Percentiles rank a stretch among this genome's conserved stretches.
These are phyloP conservation scores for Cryptosporidium andersoni DNA, from an alignment of 169 alveolate species.

Conservation along the genomic window DNA sequence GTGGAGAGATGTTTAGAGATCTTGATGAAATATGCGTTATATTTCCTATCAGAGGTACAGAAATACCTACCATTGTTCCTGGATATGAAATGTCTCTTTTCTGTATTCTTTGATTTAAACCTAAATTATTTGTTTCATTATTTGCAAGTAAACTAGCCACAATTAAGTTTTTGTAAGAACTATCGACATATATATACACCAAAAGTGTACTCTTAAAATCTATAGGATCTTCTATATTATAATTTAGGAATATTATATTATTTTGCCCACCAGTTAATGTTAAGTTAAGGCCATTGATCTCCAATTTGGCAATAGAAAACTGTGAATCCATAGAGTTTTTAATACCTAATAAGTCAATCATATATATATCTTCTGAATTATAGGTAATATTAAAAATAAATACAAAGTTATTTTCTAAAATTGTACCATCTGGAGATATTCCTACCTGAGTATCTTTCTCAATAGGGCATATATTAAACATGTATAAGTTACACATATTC, in stretches of 20 bases:
- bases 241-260: too few species aligned
- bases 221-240: too few species aligned
- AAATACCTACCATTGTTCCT: constrained; percentile 5
- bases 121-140: too few species aligned
- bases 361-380: constrained; percentile 12
- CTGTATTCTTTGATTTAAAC: background rate
- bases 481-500: constrained; percentile 17
- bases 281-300: too few species aligned
- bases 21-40: constrained; percentile 1
- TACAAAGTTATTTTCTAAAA: constrained; percentile 5
- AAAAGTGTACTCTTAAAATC: too few species aligned
- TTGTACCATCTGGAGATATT: constrained; percentile 17
- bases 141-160: too few species aligned
- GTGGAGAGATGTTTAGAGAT: background rate
- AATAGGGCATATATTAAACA: constrained; percentile 40
- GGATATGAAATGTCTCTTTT: too few species aligned
- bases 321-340: too few species aligned
- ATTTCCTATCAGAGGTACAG: constrained; percentile 5
- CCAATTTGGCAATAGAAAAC: too few species aligned
- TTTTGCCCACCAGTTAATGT: too few species aligned
- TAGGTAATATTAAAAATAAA: constrained; percentile 15
- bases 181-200: too few species aligned
- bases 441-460: background rate
- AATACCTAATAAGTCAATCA: constrained; percentile 7
- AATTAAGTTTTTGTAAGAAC: too few species aligned